Base-by-base conservation (phyloP, 805 yeast species). In the Metschnikowia orientalis region DNA sequence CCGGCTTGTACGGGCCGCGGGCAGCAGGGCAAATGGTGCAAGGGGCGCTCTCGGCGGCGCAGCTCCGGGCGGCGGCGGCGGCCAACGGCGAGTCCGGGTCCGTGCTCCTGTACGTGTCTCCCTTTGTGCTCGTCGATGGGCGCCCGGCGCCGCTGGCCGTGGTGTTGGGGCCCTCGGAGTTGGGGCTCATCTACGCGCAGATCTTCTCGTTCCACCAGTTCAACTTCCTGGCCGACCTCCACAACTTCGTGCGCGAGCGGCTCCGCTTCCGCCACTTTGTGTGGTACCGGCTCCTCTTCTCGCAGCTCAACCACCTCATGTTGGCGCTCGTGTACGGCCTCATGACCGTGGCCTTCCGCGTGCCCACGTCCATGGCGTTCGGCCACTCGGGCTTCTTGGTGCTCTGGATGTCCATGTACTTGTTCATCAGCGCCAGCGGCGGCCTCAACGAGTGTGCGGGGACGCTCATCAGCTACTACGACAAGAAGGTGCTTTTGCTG, bases 131-230 rank as follows among this genome's bases (percentile, higher is more conserved):
- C 15, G 31, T 44, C 2, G 59, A 59, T 34, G 21, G 42, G 30
- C 44, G 54, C 7, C 55, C 53, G 3, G 28, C 51, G 1, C 14
- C 11, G 8, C 35, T 48, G 6, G 23, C 61, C 5, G 55, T 49
- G 3, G 52, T 47, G 5, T 35, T 59, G 14, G 64, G 63, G 1
- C 64, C 65, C 5, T 47, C 59, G 4, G 60, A 55, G 35, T 35
- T 59, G 23, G 65, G 63, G 4, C 40, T 59, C 21, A 48, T 59
- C 12, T 59, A 59, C 34, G 59, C 63, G 8, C 52, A 45, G 30
- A 33, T 59, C 16, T 57, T 59, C 34, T 49, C 63, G 14, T 54
- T 59, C 41, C 61, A 59, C 37, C 64, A 59, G 40, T 59, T 55
- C 47, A 57, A 57, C 30, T 59, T 59, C 37, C 49, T 59, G 4